Conservation (phyloP, 805 yeast species). For the Wickerhamiella musiphila region DNA sequence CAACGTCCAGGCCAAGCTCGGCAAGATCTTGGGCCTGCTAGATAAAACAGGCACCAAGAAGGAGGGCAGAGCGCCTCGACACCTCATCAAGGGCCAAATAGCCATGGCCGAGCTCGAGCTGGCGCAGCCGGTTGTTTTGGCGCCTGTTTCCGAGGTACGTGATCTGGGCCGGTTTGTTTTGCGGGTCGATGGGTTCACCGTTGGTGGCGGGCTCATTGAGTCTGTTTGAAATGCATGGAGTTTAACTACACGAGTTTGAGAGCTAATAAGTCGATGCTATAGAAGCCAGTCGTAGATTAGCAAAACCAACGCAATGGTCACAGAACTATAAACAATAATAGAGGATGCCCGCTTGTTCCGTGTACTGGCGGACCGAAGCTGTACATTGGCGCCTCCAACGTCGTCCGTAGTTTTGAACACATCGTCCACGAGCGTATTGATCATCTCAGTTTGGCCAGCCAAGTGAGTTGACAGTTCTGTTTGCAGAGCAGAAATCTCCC, state of each 20-base stretch:
- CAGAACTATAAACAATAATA: constrained; percentile 36
- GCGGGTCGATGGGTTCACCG: constrained; percentile 49
- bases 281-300: constrained; percentile 20
- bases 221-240: no score
- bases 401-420: constrained; percentile 52
- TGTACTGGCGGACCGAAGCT: constrained; percentile 48
- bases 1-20: constrained; percentile 50
- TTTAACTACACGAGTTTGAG: no score
- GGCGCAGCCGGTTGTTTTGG: constrained; percentile 33
- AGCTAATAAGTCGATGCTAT: background rate
- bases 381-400: constrained; percentile 52
- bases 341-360: constrained; percentile 46
- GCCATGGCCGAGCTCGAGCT: constrained; percentile 43
- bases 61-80: constrained; percentile 26
- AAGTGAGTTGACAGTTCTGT: constrained; percentile 59
- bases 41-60: constrained; percentile 24
- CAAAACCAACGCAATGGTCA: constrained; percentile 38
- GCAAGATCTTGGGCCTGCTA: constrained; percentile 26
- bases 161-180: constrained; percentile 51
- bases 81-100: constrained; percentile 39
- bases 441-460: constrained; percentile 52
- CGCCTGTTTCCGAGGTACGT: constrained; percentile 30
- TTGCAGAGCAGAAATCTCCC: constrained; percentile 59
- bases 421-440: constrained; percentile 42
- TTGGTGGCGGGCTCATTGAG: constrained; percentile 45